Evolutionary conservation across 2,329 filamentous ascomycete genomes (phyloP), one percentile per base, ranked within the genome.

Genomic region (Alternaria sp.): DNA sequence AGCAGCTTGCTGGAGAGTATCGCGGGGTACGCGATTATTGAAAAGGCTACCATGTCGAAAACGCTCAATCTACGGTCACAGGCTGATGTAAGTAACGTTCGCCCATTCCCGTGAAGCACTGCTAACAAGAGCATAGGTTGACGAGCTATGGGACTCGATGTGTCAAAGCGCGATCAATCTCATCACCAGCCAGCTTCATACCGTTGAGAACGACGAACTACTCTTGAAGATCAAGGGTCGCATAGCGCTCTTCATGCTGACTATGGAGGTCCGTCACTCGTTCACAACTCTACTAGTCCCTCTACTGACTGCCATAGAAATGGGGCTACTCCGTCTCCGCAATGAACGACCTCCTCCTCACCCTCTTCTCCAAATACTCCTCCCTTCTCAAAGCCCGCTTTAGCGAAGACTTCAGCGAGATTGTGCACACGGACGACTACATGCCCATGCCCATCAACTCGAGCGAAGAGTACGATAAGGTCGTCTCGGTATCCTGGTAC

Each of bases 381-480:
- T 92, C 96, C 69, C 84, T 98, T 10, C 86, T 99, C 60, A 97
- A 97, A 81, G 89, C 88, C 64, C 88, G 94, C 49, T 99, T 98
- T 75, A 97, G 93, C 77, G 92, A 96, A 70, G 95, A 98, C 79
- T 99, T 99, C 77, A 91, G 96, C 78, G 95, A 98, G 82, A 90
- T 91, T 70, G 88, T 91, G 23, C 85, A 92, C n/a, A 97, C 93
- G 1, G 96, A 99, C 78, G 96, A 99, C 80, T 99, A 99, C 81
- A 99, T 99, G 95, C 96, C 96, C 3, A 98, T 99, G 96, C 92
- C 93, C 2, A 97, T 98, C 78, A 93, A 94, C 73, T 94, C 91
- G 20, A 82, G 87, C 15, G 94, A 97, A 72, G 94, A 98, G 75
- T 98, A 97, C 76, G 93, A 96, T 73, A 97, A 97, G 75, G 95